Evolutionary conservation across 106 monocot species (phyloP).

Genomic region (Allium sativum): DNA sequence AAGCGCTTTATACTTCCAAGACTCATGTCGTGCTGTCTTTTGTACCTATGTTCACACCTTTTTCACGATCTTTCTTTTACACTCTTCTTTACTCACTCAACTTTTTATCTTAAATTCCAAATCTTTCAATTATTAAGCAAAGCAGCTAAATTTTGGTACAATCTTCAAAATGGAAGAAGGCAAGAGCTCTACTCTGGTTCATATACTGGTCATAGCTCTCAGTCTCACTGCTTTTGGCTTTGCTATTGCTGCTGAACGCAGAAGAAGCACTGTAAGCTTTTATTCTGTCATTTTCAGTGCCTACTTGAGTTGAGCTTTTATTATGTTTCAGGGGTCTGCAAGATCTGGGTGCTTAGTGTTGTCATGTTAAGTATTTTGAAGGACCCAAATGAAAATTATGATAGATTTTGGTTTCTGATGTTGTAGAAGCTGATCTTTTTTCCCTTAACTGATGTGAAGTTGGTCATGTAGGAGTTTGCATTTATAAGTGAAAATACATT

Average conservation of each 20-base stretch:
- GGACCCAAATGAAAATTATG: neutral
- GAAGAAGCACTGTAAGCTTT: conserved; percentile 50
- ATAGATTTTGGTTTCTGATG: neutral
- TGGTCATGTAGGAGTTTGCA: no score
- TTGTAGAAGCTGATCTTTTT: no score
- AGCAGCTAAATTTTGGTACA: no score
- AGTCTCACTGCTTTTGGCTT: conserved; percentile 69
- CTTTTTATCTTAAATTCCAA: neutral
- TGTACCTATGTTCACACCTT: neutral
- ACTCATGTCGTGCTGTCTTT: neutral
- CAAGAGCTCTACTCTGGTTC: conserved; percentile 55
- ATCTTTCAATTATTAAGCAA: neutral
- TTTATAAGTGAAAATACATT: no score
- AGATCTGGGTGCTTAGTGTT: conserved; percentile 1
- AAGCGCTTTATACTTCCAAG: neutral
- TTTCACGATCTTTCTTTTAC: neutral
- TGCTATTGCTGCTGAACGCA: conserved; percentile 61
- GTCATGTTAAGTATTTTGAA: neutral
- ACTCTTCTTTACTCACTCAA: neutral
- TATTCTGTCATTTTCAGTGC: neutral
- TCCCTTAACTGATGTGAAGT: no score
- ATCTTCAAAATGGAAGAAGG: conserved; percentile 27
- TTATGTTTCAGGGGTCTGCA: no score
- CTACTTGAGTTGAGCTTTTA: no score
- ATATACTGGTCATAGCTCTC: conserved; percentile 48